These are phyloP conservation scores for thale cress (Arabidopsis thaliana) DNA, from an alignment of 345 rosid genomes.

Conservation along the genomic window TAIR10.1 NC_003076.8:25643501-25644000, in stretches of 20 bases:
- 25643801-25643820: constrained; percentile 83
- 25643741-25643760: constrained; percentile 99
- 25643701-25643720: constrained; percentile 94
- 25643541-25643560: constrained; percentile 98
- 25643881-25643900: constrained; percentile 95
- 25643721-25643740: constrained; percentile 95
- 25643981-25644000: constrained; percentile 11
- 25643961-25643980: constrained; percentile 37
- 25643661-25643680: constrained; percentile 92
- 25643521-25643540: constrained; percentile 95
- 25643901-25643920: constrained; percentile 59
- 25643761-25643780: constrained; percentile 97
- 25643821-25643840: constrained; percentile 59
- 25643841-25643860: constrained; percentile 94
- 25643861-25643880: constrained; percentile 72
- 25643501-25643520: constrained; percentile 94
- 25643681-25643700: constrained; percentile 97
- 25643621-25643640: constrained; percentile 95
- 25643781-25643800: constrained; percentile 99
- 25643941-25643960: constrained; percentile 34
- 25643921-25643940: constrained; percentile 45
- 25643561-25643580: constrained; percentile 83
- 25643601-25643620: constrained; percentile 99
- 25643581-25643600: constrained; percentile 85
- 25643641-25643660: constrained; percentile 92